phyloP scores from a whole-genome alignment of 2,329 filamentous ascomycete genomes.

The Xylariaceae sp. region DNA sequence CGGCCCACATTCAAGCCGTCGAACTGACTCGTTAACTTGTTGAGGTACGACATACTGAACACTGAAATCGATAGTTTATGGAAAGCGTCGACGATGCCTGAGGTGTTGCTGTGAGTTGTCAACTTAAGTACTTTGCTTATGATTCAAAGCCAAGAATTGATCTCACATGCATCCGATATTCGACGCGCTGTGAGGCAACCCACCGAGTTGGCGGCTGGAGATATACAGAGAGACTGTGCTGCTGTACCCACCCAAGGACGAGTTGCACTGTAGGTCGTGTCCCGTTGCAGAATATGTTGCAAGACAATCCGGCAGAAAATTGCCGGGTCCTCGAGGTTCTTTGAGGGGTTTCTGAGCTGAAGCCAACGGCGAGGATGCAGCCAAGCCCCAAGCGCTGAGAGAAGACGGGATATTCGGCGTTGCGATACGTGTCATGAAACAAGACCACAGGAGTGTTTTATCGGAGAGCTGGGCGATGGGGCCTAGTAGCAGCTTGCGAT shows the following conservation, averaged over 20 bases:
- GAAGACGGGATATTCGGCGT: neutral
- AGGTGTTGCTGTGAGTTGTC: no score
- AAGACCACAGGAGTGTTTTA: neutral
- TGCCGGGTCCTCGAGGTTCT: constrained; percentile 7
- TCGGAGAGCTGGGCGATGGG: neutral
- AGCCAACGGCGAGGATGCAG: constrained; percentile 12
- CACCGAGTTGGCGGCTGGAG: no score
- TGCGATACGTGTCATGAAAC: neutral
- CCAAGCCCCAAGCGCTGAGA: constrained; percentile 9
- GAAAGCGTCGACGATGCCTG: neutral
- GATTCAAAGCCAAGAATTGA: no score
- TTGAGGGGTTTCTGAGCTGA: constrained; percentile 5
- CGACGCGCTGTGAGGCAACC: no score
- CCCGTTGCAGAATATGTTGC: neutral
- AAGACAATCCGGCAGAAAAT: constrained; percentile 9
- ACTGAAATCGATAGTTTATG: neutral
- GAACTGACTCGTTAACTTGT: constrained; percentile 29
- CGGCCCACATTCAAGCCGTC: constrained; percentile 28
- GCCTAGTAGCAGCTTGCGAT: no score
- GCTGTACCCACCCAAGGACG: constrained; percentile 1
- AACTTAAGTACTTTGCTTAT: no score
- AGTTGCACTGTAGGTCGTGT: constrained; percentile 12
- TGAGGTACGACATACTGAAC: constrained; percentile 29
- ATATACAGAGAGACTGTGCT: no score
- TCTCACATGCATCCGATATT: no score